A percentile compares a stretch with the other conserved stretches of the same genome.
Conservation (phyloP, 192 early-diverging fungal species). For the Gamsiella multidivaricata region DNA sequence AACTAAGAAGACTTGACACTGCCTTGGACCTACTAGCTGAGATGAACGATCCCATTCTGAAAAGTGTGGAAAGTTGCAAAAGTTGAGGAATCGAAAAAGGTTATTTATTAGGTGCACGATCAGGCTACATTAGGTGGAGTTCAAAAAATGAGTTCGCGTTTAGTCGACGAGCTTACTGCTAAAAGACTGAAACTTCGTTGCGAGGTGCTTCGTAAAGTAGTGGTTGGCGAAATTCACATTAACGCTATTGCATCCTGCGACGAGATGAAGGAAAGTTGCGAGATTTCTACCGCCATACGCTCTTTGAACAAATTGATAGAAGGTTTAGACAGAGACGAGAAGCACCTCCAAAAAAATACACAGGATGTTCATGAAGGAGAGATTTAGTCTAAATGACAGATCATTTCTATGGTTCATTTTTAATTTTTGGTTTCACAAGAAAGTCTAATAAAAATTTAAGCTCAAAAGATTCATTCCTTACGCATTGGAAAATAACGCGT, state of each 20-base stretch:
- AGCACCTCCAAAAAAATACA: neutral
- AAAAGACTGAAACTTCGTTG: neutral
- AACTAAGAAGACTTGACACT: too few relatives aligned
- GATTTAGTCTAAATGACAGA: too few relatives aligned
- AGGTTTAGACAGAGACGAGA: neutral
- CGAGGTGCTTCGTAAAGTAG: neutral
- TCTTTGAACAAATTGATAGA: neutral
- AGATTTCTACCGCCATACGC: neutral
- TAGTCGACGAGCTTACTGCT: neutral
- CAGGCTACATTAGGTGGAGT: neutral
- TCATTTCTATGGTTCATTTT: too few relatives aligned
- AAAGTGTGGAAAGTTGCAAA: neutral
- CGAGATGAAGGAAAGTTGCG: neutral
- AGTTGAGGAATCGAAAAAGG: neutral
- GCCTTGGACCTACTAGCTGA: neutral
- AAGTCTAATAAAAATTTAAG: too few relatives aligned
- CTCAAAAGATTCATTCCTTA: too few relatives aligned
- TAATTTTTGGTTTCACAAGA: too few relatives aligned
- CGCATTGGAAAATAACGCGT: too few relatives aligned
- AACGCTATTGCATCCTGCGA: neutral
- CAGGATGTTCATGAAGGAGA: too few relatives aligned
- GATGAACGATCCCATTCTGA: neutral
- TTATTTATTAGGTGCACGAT: neutral
- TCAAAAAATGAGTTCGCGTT: neutral
- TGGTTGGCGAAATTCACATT: neutral